These are phyloP conservation scores for Ramularia collo-cygni DNA, from an alignment of 2,329 filamentous ascomycete genomes.

Conservation along the genomic window DNA sequence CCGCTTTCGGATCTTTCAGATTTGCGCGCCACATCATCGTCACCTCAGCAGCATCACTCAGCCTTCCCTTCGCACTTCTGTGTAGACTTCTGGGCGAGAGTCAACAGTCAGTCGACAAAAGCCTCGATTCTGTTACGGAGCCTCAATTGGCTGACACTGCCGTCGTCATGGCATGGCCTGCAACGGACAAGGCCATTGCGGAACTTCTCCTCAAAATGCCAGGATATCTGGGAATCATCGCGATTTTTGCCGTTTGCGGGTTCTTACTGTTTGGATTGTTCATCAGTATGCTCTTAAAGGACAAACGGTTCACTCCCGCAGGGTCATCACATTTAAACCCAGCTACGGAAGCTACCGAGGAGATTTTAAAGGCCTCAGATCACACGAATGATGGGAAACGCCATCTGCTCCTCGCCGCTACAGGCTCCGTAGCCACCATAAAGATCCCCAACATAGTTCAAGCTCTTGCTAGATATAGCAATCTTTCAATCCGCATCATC, in stretches of 20 bases:
- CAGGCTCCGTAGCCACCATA: slow-evolving; percentile 78
- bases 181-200: slow-evolving; percentile 12
- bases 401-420: slow-evolving; percentile 60
- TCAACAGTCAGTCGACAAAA: too few relatives aligned
- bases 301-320: too few relatives aligned
- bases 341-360: too few relatives aligned
- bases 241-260: slow-evolving; percentile 1
- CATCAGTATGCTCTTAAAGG: background rate
- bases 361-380: slow-evolving; percentile 28
- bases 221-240: background rate
- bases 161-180: slow-evolving; percentile 5
- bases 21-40: too few relatives aligned
- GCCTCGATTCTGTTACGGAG: too few relatives aligned
- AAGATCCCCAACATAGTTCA: slow-evolving; percentile 53
- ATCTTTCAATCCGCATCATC: slow-evolving; percentile 75
- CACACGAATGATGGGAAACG: slow-evolving; percentile 45
- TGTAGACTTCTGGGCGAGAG: too few relatives aligned
- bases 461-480: slow-evolving; percentile 46
- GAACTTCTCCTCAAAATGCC: slow-evolving; percentile 3
- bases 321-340: too few relatives aligned
- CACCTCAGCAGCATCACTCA: too few relatives aligned
- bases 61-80: too few relatives aligned
- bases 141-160: too few relatives aligned
- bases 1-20: too few relatives aligned
- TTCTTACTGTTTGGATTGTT: background rate